Conservation (phyloP, 2,329 filamentous ascomycete species). For the Sporothrix mexicana region DNA sequence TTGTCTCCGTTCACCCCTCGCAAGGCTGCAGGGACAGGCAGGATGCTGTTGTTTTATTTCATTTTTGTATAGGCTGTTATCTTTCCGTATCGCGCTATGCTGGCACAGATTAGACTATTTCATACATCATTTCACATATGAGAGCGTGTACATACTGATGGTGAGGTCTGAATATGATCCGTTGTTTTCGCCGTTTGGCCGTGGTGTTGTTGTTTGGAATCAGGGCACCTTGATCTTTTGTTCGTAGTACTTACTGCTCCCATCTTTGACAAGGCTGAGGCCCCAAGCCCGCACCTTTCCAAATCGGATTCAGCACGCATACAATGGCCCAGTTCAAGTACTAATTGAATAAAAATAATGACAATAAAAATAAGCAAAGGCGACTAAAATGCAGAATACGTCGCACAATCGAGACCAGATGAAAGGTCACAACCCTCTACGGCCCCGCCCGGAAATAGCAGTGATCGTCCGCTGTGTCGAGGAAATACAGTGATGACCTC, state of each 20-base stretch:
- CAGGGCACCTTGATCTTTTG: too few species aligned
- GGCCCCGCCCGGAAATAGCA: constrained; percentile 22
- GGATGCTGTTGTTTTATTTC: constrained; percentile 10
- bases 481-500: constrained; percentile 2
- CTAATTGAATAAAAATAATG: too few species aligned
- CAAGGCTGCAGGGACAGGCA: background rate
- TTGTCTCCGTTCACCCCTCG: background rate
- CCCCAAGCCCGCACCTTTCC: background rate
- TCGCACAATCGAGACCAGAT: background rate
- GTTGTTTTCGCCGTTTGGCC: background rate
- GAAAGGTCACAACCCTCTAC: background rate
- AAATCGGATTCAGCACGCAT: background rate
- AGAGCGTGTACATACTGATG: background rate
- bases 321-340: background rate
- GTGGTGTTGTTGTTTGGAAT: background rate
- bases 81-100: constrained; percentile 23
- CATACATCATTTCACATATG: constrained; percentile 6
- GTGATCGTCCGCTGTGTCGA: background rate
- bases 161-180: background rate
- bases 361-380: background rate
- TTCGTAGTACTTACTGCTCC: too few species aligned
- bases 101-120: constrained; percentile 34
- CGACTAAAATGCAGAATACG: background rate
- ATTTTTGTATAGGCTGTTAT: constrained; percentile 32
- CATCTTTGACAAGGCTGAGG: constrained; percentile 15